Percentiles rank a stretch among this genome's conserved stretches.
phyloP scores from a whole-genome alignment of 306 rosid genomes.

The Oxytropis ochrocephala region DNA sequence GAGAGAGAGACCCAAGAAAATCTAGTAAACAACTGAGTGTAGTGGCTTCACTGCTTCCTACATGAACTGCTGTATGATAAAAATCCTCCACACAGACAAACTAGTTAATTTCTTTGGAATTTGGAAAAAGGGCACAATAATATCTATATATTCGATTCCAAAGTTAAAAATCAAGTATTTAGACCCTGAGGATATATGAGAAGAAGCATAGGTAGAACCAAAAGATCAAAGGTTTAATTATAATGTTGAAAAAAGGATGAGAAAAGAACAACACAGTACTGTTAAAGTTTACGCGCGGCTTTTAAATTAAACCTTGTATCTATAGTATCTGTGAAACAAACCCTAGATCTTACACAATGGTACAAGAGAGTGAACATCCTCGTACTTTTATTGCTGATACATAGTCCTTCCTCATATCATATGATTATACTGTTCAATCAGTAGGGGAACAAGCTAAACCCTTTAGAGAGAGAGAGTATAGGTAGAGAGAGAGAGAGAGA shows the following conservation, averaged over 20 bases:
- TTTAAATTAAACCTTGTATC: neutral
- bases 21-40: neutral
- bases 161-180: too few species aligned
- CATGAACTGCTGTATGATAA: neutral
- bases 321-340: neutral
- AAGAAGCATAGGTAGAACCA: neutral
- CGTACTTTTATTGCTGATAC: neutral
- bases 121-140: neutral
- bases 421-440: neutral
- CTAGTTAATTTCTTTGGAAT: neutral
- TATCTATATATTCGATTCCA: neutral
- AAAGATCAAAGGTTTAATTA: neutral
- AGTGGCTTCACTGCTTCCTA: neutral
- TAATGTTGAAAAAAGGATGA: neutral
- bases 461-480: neutral
- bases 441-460: neutral
- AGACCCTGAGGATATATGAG: neutral
- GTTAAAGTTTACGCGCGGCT: neutral
- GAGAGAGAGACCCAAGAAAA: neutral
- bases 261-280: neutral
- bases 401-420: neutral
- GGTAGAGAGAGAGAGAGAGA: too few species aligned
- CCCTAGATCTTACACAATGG: constrained; percentile 6
- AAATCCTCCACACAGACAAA: neutral
- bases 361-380: constrained; percentile 3